A percentile compares a stretch with the other conserved stretches of the same genome.
phyloP scores from a whole-genome alignment of 2,329 filamentous ascomycete genomes.

The Exserohilum rostratum region DNA sequence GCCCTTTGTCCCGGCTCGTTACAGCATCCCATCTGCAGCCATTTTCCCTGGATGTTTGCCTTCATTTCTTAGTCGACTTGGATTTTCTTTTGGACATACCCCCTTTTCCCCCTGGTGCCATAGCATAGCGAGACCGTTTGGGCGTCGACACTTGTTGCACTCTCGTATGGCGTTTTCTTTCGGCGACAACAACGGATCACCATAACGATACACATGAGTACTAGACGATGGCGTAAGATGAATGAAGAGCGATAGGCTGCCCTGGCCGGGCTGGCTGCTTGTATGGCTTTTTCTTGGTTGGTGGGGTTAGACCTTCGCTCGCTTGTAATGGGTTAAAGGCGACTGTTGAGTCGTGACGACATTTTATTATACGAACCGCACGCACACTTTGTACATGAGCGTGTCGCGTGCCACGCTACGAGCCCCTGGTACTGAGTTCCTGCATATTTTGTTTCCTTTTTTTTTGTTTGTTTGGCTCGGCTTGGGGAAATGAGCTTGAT shows the following conservation, averaged over 20 bases:
- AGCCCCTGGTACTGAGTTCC: neutral
- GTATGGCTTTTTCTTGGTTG: constrained; percentile 7
- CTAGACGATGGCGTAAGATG: constrained; percentile 29
- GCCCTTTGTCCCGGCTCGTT: constrained; percentile 9
- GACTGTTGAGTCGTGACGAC: constrained; percentile 25
- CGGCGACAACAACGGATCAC: constrained; percentile 22
- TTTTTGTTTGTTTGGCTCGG: neutral
- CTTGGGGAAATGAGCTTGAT: neutral
- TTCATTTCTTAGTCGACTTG: constrained; percentile 29
- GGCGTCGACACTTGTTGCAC: constrained; percentile 32
- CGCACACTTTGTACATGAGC: constrained; percentile 31
- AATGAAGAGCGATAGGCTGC: constrained; percentile 5
- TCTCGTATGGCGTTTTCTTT: constrained; percentile 29
- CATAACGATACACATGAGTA: constrained; percentile 28
- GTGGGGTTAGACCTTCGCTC: constrained; percentile 29
- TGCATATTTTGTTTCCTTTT: neutral
- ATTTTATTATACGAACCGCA: constrained; percentile 29
- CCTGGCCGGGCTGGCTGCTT: constrained; percentile 10
- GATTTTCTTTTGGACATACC: constrained; percentile 42
- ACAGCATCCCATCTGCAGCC: constrained; percentile 26
- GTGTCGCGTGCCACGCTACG: constrained; percentile 31
- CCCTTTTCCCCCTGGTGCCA: constrained; percentile 42
- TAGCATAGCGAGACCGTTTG: constrained; percentile 43
- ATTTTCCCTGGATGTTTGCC: constrained; percentile 25
- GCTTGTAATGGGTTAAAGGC: constrained; percentile 25